Evolutionary conservation across 1,284 basidiomycete genomes (phyloP).

Genomic region (Sporisorium exsertum): DNA sequence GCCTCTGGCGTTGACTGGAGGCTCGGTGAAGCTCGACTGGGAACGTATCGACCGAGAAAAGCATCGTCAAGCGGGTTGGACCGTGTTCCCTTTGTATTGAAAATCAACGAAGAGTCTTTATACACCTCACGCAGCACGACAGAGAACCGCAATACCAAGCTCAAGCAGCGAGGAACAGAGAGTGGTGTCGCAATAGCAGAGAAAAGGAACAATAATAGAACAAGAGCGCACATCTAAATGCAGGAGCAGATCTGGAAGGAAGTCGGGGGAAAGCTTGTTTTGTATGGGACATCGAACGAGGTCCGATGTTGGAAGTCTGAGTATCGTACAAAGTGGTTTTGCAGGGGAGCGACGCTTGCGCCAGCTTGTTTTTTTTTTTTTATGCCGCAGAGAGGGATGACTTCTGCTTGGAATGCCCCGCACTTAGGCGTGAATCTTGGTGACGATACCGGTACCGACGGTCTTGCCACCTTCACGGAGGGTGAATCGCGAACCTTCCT

Average conservation of each 20-base stretch:
- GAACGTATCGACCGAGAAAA: slow-evolving; percentile 25
- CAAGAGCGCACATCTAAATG: slow-evolving; percentile 22
- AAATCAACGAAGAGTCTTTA: not conserved
- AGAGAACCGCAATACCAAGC: not conserved
- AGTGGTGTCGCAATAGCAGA: slow-evolving; percentile 34
- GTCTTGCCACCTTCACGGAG: slow-evolving; percentile 97
- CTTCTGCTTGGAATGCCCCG: not conserved
- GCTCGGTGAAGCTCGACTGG: slow-evolving; percentile 23
- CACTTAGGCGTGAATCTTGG: slow-evolving; percentile 59
- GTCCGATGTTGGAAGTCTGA: slow-evolving; percentile 16
- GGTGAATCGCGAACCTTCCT: slow-evolving; percentile 94
- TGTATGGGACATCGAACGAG: slow-evolving; percentile 5
- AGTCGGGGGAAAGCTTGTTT: slow-evolving; percentile 1
- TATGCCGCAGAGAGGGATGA: not conserved
- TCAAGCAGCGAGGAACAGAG: slow-evolving; percentile 4
- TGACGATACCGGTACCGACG: slow-evolving; percentile 68
- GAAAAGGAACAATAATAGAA: slow-evolving; percentile 12
- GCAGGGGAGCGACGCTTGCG: slow-evolving; percentile 7
- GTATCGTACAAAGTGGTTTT: slow-evolving; percentile 37
- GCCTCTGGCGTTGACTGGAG: not conserved
- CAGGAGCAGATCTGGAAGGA: not conserved
- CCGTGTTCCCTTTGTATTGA: slow-evolving; percentile 44
- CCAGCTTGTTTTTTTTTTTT: slow-evolving; percentile 17
- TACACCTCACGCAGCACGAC: slow-evolving; percentile 4
- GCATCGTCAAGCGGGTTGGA: slow-evolving; percentile 24